Evolutionary conservation across 2,329 filamentous ascomycete species (phyloP).

Genomic region (Malbranchea cinnamomea): DNA sequence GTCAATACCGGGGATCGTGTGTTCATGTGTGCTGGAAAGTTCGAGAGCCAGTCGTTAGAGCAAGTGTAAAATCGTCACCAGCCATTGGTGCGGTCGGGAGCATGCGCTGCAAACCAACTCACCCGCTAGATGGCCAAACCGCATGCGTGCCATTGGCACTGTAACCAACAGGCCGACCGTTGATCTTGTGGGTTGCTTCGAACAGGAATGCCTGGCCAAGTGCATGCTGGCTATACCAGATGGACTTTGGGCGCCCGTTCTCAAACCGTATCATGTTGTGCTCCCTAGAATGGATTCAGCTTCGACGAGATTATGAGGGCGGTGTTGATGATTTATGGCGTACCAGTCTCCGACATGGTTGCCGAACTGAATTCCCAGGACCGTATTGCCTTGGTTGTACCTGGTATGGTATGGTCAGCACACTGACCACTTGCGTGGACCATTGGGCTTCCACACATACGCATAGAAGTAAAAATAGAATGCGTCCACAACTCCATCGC

Average conservation of each 20-base stretch:
- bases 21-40: constrained; percentile 39
- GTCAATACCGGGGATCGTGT: constrained; percentile 46
- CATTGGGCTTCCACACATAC: constrained; percentile 14
- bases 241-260: constrained; percentile 36
- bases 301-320: too few species aligned
- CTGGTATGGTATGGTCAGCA: too few species aligned
- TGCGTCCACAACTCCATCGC: constrained; percentile 37
- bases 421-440: constrained; percentile 2
- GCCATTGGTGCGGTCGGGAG: too few species aligned
- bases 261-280: constrained; percentile 53
- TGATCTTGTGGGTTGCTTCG: constrained; percentile 37
- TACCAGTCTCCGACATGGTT: constrained; percentile 51
- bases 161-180: constrained; percentile 41
- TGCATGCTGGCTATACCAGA: constrained; percentile 51
- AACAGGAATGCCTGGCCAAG: constrained; percentile 51
- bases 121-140: constrained; percentile 44
- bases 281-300: constrained; percentile 36
- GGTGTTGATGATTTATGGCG: too few species aligned
- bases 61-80: background rate
- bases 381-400: constrained; percentile 39
- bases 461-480: constrained; percentile 52
- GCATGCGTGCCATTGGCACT: constrained; percentile 48
- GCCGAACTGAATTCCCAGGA: constrained; percentile 35
- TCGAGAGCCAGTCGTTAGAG: background rate
- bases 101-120: constrained; percentile 4